Evolutionary conservation across 2,329 filamentous ascomycete genomes (phyloP), one percentile per base, ranked within the genome.

Genomic region (Fusarium dimerum): DNA sequence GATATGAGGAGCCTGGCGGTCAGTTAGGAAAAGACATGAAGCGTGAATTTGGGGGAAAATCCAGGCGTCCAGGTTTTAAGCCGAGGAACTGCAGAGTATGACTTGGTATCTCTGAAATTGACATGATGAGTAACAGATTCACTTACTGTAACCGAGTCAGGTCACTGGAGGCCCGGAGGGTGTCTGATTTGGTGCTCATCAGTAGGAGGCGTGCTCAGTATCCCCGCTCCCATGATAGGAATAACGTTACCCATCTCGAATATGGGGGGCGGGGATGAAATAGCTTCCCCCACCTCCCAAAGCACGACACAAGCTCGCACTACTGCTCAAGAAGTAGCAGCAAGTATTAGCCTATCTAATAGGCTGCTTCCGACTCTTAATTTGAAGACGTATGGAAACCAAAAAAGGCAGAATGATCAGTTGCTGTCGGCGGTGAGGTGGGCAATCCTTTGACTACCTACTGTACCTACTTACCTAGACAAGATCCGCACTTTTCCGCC

Each of bases 1-100:
- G 55, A 72, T 80, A 39, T 80, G 54, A 71, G 41, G 16, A 17
- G 40, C 4, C 20, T 26, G 32, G 10, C 32, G 11, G 9, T 36
- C 32, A 36, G 32, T 36, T 32, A 18, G 13, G 18, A 20, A 26
- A 15, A 43, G 17, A n/a, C 13, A 44, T 15, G 34, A 49, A 29
- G 15, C 15, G 17, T 13, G 15, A 8, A 18, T 30, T 20, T 40
- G 7, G 29, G 13, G 7, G 32, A 36, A 36, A 36, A 26, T 7
- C 20, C 7, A 26, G 32, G 32, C 32, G 32, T 36, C 11, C 13
- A 36, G 32, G 32, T 10, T 36, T 36, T 5, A 36, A 36, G 20
- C 20, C 7, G 20, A 26, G 13, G 32, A 36, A 36, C 11, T 36
- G 13, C 9, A 26, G 20, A 26, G 20, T 7, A 26, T 26, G 20